Base-by-base conservation (phyloP, 83 land plant genomes). In the Thuja plicata region DNA sequence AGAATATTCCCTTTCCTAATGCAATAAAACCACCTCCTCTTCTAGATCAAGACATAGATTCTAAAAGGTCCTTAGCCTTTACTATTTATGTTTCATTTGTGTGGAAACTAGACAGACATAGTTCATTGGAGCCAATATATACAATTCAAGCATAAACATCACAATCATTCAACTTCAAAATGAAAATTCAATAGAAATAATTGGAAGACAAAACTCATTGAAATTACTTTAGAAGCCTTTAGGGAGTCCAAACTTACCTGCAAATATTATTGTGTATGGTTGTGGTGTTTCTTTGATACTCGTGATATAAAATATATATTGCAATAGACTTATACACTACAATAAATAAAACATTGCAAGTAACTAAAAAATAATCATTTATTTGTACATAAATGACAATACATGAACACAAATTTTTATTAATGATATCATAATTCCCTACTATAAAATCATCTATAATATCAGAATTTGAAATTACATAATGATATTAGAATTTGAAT, bases 401-500 rank as follows among this genome's bases (percentile, higher is more conserved):
- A 93, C 91, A 71, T 95, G 95, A 15, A 95, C 93, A 27, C n/a
- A n/a, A n/a, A n/a, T n/a, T n/a, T n/a, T n/a, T n/a, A n/a, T n/a
- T n/a, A n/a, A n/a, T n/a, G n/a, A n/a, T n/a, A n/a, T n/a, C n/a
- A n/a, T n/a, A n/a, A n/a, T n/a, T n/a, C n/a, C n/a, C n/a, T n/a
- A n/a, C n/a, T n/a, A n/a, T n/a, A n/a, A n/a, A n/a, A n/a, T n/a
- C n/a, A n/a, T n/a, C n/a, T n/a, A n/a, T n/a, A n/a, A n/a, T n/a
- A n/a, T n/a, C n/a, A n/a, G n/a, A n/a, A n/a, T n/a, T n/a, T n/a
- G n/a, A n/a, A n/a, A n/a, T n/a, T n/a, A n/a, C n/a, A n/a, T n/a
- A n/a, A n/a, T n/a, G n/a, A n/a, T n/a, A n/a, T n/a, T n/a, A 95
- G 94, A 54, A 90, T 92, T 80, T 95, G 96, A 12, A 95, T 52